These are phyloP conservation scores for Avicennia marina DNA, from an alignment of 257 asterid species.

Conservation along the genomic window DNA sequence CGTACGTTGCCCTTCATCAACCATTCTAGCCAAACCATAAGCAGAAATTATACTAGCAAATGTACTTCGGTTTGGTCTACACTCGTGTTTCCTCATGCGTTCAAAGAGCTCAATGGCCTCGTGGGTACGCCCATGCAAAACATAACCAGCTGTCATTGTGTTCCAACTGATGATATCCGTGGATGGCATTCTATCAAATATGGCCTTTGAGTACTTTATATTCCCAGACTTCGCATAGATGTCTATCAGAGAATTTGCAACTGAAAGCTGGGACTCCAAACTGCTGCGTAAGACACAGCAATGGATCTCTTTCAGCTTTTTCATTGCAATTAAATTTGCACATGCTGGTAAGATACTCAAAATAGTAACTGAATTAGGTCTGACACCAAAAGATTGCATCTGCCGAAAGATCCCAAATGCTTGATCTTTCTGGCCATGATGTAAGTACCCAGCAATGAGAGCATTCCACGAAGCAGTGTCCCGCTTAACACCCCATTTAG, in stretches of 20 bases:
- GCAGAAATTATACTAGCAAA: slow-evolving; percentile 61
- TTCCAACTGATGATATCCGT: slow-evolving; percentile 79
- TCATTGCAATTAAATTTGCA: slow-evolving; percentile 54
- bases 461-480: slow-evolving; percentile 86
- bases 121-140: slow-evolving; percentile 43
- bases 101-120: slow-evolving; percentile 58
- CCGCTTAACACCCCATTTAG: slow-evolving; percentile 44
- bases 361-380: slow-evolving; percentile 68
- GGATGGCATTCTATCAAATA: slow-evolving; percentile 48
- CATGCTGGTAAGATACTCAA: slow-evolving; percentile 74
- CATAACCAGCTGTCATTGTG: slow-evolving; percentile 57
- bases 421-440: slow-evolving; percentile 53
- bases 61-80: slow-evolving; percentile 61
- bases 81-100: slow-evolving; percentile 42
- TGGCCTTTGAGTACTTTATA: slow-evolving; percentile 41
- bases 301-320: slow-evolving; percentile 77
- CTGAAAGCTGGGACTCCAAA: slow-evolving; percentile 54
- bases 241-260: slow-evolving; percentile 62
- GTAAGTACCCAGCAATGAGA: slow-evolving; percentile 64
- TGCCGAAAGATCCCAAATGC: slow-evolving; percentile 54
- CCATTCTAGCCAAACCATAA: slow-evolving; percentile 61
- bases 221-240: slow-evolving; percentile 65
- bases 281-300: slow-evolving; percentile 45
- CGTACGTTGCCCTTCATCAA: slow-evolving; percentile 43
- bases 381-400: slow-evolving; percentile 54